Evolutionary conservation across 352 stramenopile species (phyloP).

Genomic region (Achlya hypogyna): DNA sequence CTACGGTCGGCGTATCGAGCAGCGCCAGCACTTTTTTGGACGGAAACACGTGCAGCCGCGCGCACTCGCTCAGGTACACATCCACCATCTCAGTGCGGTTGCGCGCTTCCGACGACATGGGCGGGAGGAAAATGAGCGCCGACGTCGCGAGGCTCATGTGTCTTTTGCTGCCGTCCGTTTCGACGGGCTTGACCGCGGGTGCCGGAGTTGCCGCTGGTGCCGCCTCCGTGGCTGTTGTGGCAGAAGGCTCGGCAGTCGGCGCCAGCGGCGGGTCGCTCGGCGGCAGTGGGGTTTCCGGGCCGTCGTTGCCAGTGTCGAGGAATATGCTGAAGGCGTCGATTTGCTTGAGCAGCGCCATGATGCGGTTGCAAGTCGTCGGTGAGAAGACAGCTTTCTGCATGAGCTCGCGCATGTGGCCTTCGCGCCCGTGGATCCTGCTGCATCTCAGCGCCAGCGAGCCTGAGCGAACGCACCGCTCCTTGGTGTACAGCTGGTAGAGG

Average conservation of each 20-base stretch:
- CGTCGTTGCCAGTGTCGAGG: background rate
- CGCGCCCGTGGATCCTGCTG: constrained; percentile 17
- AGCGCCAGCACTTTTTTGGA: constrained; percentile 13
- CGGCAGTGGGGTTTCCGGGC: background rate
- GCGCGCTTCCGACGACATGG: background rate
- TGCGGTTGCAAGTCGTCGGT: background rate
- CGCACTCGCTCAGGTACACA: constrained; percentile 13
- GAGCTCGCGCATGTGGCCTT: constrained; percentile 19
- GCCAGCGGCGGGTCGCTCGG: background rate
- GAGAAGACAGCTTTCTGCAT: constrained; percentile 19
- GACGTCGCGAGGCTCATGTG: background rate
- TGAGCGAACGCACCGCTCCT: constrained; percentile 11
- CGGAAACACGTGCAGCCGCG: constrained; percentile 8
- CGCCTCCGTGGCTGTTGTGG: background rate
- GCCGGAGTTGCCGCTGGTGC: background rate
- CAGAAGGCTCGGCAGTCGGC: background rate
- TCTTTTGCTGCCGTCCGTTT: background rate
- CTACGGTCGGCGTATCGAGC: background rate
- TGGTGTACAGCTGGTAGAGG: constrained; percentile 19
- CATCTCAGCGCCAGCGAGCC: background rate
- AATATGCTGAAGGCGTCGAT: constrained; percentile 21
- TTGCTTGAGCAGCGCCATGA: constrained; percentile 18
- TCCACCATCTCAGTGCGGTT: constrained; percentile 3
- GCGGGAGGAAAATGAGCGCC: background rate
- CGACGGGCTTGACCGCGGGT: background rate